Evolutionary conservation across 2,329 filamentous ascomycete genomes (phyloP), one percentile per base, ranked within the genome.

Genomic region (Fusarium fracticaudum): DNA sequence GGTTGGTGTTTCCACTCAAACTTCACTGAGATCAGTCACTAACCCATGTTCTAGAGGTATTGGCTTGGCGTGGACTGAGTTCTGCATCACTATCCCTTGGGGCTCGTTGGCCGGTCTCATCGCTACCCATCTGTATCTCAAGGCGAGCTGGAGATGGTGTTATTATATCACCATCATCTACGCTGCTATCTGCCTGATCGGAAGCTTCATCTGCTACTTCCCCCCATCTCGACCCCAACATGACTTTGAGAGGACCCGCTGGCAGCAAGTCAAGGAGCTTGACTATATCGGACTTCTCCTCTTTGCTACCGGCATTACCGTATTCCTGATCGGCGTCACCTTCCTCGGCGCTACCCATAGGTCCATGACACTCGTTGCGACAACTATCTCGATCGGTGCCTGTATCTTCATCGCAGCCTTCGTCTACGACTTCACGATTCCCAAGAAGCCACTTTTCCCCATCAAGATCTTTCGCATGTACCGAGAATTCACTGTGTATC

Each of bases 141-240:
- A 67, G 12, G 53, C 51, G 29, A 51, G 43, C 2, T 67, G 64
- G 63, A 47, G 64, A 45, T 67, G 64, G 63, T 67, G 64, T 11
- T 67, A 67, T 18, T 67, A 67, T 22, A 67, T 67, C 26, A 67
- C 63, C 6, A 51, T 67, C 0, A 67, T 67, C 6, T 67, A 67
- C n/a, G 63, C 64, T 29, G 26, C 33, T 10, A 24, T 67, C 2
- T 67, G 63, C 7, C 33, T 67, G 2, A 4, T 60, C 12, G 64
- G 64, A 11, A 67, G 63, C 2, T 67, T 67, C 9, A 35, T 60
- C 20, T 67, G 63, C 63, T 67, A 67, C 33, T 67, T 67, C 8
- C 64, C 64, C 6, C 64, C 64, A 1, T 67, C 64, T 10, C 51
- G 64, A 1, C 64, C 64, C 4, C 64, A 67, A 5, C 63, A 67